Evolutionary conservation across 2,329 filamentous ascomycete genomes (phyloP), one percentile per base, ranked within the genome.

Genomic region (Botryotinia calthae): DNA sequence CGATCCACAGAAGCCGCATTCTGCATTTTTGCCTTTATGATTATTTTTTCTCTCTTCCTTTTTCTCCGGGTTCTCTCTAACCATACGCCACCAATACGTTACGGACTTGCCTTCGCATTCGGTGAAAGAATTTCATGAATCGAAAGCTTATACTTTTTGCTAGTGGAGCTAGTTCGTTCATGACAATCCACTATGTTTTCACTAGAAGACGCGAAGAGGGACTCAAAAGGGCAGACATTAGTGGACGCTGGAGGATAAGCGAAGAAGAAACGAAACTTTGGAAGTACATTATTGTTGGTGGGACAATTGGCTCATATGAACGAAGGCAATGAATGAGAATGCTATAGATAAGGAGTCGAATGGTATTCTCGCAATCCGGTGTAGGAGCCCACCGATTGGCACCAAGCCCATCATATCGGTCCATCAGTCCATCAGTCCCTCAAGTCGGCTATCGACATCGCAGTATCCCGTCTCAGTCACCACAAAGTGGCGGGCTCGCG

Each of bases 1-100:
- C 70, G 70, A 72, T 72, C 70, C 70, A 72, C 70, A 72, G 70
- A 72, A 72, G 70, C 40, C 70, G 70, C 70, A 72, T 72, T 71
- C 48, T 70, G 67, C 54, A 2, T 12, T 68, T 61, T 61, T 25
- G 1, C 25, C 3, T 34, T 16, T 2, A 12, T 12, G 14, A 25
- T 34, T 2, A 28, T 2, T 28, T 63, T 42, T n/a, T 28, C n/a
- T 56, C 2, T 5, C 7, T 9, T 31, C 18, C 7, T 56, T 18
- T 18, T 6, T 6, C 14, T 28, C 51, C 14, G 7, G n/a, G 8
- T 28, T 14, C 14, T 16, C 48, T 54, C 4, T 16, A 16, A 1
- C 14, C 42, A 44, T 20, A 56, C n/a, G 6, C n/a, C 16, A 56
- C 51, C 7, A 56, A 56, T 56, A 56, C n/a, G 2, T 18, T 28